phyloP scores from a whole-genome alignment of 108 stramenopile genomes.

The Stephanodiscus triporus region DNA sequence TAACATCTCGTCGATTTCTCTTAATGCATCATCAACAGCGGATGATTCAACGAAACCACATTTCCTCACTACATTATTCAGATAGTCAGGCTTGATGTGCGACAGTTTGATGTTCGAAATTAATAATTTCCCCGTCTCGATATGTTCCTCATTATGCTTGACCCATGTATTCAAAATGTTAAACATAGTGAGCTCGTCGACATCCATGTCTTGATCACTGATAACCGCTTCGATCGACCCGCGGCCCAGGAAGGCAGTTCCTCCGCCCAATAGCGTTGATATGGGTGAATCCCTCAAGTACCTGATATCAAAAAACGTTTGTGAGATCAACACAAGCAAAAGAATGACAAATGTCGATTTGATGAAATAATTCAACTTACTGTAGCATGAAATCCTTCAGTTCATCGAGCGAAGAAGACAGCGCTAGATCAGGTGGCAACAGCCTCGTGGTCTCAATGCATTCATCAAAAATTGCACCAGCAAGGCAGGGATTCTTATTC shows the following conservation, averaged over 20 bases:
- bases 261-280: conserved; percentile 4
- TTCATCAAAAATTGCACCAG: conserved; percentile 31
- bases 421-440: neutral
- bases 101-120: neutral
- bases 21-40: conserved; percentile 2
- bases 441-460: conserved; percentile 5
- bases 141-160: neutral
- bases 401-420: conserved; percentile 3
- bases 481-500: conserved; percentile 14
- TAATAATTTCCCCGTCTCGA: conserved; percentile 4
- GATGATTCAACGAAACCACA: neutral
- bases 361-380: neutral
- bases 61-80: conserved; percentile 16
- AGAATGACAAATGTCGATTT: neutral
- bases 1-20: conserved; percentile 3
- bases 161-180: conserved; percentile 16
- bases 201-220: conserved; percentile 14
- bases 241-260: neutral
- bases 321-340: neutral
- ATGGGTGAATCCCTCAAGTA: conserved; percentile 4
- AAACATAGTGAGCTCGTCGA: conserved; percentile 14
- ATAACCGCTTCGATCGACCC: conserved; percentile 5
- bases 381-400: neutral
- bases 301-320: neutral
- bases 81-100: conserved; percentile 5